Conservation (phyloP, 176 grass and related monocot genomes). For the Bolboschoenus planiculmis region DNA sequence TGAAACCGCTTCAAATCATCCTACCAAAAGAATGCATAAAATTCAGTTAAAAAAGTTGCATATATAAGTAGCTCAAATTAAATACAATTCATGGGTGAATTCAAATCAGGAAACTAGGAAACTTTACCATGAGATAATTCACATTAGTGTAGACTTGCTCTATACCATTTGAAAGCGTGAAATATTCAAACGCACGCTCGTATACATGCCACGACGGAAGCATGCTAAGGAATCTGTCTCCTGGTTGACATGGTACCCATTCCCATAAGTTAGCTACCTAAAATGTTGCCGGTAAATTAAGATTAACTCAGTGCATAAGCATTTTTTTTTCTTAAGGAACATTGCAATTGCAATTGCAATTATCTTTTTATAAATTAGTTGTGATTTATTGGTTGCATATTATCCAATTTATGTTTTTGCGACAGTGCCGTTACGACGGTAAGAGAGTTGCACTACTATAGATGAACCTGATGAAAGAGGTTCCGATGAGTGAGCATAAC, state of each 20-base stretch:
- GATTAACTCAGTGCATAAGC: not conserved
- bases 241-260: conserved; percentile 49
- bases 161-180: conserved; percentile 65
- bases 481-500: conserved; percentile 91
- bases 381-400: not conserved
- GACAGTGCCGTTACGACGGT: not conserved
- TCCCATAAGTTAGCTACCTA: conserved; percentile 89
- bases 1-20: conserved; percentile 81
- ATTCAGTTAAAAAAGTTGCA: conserved; percentile 7
- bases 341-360: not conserved
- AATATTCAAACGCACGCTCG: conserved; percentile 77
- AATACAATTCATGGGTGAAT: not conserved
- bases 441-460: not conserved
- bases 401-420: not conserved
- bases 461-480: conserved; percentile 76
- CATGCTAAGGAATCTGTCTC: conserved; percentile 90
- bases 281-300: not conserved
- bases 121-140: conserved; percentile 56
- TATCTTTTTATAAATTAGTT: not conserved
- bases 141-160: conserved; percentile 90
- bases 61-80: not conserved
- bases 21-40: conserved; percentile 50
- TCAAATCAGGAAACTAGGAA: not conserved
- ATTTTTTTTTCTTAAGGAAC: not conserved
- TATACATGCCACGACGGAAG: conserved; percentile 92